phyloP scores from a whole-genome alignment of 2,329 filamentous ascomycete genomes.

The Dothistroma pini region DNA sequence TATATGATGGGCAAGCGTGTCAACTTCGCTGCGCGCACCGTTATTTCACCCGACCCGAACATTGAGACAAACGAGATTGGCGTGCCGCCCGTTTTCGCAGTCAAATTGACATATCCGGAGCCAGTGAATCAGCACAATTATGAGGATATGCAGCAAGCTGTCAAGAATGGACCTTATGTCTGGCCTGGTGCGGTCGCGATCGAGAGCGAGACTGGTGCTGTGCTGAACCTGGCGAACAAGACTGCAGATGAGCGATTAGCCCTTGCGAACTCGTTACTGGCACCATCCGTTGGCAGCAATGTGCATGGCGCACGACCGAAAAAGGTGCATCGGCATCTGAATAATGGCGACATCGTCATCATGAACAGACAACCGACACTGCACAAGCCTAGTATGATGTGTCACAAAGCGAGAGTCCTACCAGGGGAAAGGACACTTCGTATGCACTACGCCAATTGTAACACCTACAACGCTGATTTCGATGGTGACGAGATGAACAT shows the following conservation, averaged over 20 bases:
- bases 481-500: slow-evolving; percentile 99
- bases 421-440: slow-evolving; percentile 95
- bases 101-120: slow-evolving; percentile 93
- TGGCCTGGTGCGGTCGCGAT: slow-evolving; percentile 95
- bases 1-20: slow-evolving; percentile 99
- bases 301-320: slow-evolving; percentile 79
- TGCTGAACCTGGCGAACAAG: slow-evolving; percentile 83
- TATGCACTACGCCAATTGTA: slow-evolving; percentile 99
- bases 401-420: slow-evolving; percentile 85
- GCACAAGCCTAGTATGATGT: slow-evolving; percentile 99
- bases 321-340: slow-evolving; percentile 93
- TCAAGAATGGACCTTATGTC: slow-evolving; percentile 88
- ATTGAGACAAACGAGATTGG: slow-evolving; percentile 99
- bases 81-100: slow-evolving; percentile 95
- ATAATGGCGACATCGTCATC: slow-evolving; percentile 92
- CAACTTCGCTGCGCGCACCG: slow-evolving; percentile 94
- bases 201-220: slow-evolving; percentile 91
- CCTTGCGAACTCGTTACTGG: slow-evolving; percentile 87
- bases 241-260: slow-evolving; percentile 82
- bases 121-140: slow-evolving; percentile 98
- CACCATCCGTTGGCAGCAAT: slow-evolving; percentile 67
- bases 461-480: slow-evolving; percentile 99
- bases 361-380: slow-evolving; percentile 99
- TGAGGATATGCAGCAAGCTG: slow-evolving; percentile 89
- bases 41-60: slow-evolving; percentile 97